Evolutionary conservation across 495 filamentous ascomycete genomes (phyloP), one percentile per base, ranked within the genome.

Genomic region (Chaetomium cochliodes): DNA sequence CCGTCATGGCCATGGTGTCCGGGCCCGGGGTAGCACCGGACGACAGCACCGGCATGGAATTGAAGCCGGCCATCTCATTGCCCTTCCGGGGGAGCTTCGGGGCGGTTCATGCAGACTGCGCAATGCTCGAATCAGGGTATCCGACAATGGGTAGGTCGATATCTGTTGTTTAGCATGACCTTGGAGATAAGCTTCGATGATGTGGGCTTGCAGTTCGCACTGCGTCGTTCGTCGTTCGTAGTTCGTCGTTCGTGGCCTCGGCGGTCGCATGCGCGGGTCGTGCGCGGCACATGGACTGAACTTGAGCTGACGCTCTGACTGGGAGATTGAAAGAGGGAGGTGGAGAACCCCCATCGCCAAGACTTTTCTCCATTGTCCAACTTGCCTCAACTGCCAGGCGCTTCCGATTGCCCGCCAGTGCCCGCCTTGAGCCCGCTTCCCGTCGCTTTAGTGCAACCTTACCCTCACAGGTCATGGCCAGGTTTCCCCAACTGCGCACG

Each of bases 11-110:
- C 69, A 81, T 75, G 66, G 72, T 68, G 63, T 81, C 79, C 67
- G 70, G 69, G 52, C 69, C 64, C 51, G 70, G 62, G 52, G 78
- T 64, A 66, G 72, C 67, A 73, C 70, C 72, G 47, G 73, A 67
- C 61, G 73, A 67, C 58, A 79, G 71, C 64, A 73, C 73, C 71
- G 78, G 77, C 72, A 80, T 76, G 72, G 77, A 73, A 69, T 78
- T 81, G 75, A 77, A 82, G 72, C 70, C 74, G 64, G 80, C 78
- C 80, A 82, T 82, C 64, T 72, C 79, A 80, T 80, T 68, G 73
- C 78, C 59, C 69, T 68, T 66, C 66, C 26, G 54, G 22, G 37
- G 15, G 52, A 26, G 57, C 58, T 28, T 16, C 26, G 6, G 33
- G 46, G 15, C n/a, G 18, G 49, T 61, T 54, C 60, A 62, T 54